Base-by-base conservation (phyloP, 1,139 yeast genomes). In the Maudiozyma humilis region DNA sequence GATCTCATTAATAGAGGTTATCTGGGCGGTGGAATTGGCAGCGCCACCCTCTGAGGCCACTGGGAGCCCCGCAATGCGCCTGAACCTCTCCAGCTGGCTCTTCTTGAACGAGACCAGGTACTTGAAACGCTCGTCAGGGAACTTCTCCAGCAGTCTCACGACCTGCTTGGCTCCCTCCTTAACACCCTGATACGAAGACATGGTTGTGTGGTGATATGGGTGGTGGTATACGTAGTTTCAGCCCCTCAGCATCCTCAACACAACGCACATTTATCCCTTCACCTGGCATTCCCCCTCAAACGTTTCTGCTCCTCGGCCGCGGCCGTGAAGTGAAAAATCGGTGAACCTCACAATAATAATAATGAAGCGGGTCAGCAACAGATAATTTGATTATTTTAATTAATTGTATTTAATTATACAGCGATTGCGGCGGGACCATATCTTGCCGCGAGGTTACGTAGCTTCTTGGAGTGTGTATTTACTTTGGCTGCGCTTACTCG, bases 81-180 rank as follows among this genome's bases (percentile, higher is more conserved):
- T 67, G 46, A 71, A 73, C 56, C 87, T 63, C 70, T 71, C 78
- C 32, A 82, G 65, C 60, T 82, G 91, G 0, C 73, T 59, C 35
- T 77, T 81, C 55, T 78, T 82, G 63, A 82, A 81, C 8, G 85
- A 79, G 0, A 82, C 75, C 53, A 79, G 71, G 57, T 81, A 86
- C 53, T 73, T 73, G 47, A 83, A 69, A 48, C 79, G 72, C 52
- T 82, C 91, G 51, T 76, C 72, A 16, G 91, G 93, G 29, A 73
- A 59, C 36, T 58, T 62, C 44, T 73, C 73, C 18, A 75, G 52
- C 3, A 69, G 52, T 25, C 60, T 59, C 8, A 74, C 68, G 15
- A 75, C 60, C 38, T 65, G 63, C 50, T 67, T 69, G 27, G 71
- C 69, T n/a, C 66, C 63, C 48, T 66, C 67, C 44, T 60, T 64